phyloP scores from a whole-genome alignment of 2,329 filamentous ascomycete genomes.

The Ophiostoma montium region DNA sequence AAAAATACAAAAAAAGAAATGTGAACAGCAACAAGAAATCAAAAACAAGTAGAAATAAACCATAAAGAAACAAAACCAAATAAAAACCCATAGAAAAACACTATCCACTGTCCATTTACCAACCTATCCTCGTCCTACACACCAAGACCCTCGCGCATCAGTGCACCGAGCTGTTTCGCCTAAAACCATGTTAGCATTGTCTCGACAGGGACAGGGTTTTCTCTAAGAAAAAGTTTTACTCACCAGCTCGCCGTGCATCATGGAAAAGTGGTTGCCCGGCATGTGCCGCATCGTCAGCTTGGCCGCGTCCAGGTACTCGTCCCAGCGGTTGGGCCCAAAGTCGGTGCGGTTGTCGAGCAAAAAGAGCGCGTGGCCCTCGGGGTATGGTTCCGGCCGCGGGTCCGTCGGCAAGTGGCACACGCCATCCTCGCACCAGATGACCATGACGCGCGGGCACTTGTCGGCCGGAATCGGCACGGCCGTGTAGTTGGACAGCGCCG shows the following conservation, averaged over 20 bases:
- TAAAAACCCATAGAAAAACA: background rate
- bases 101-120: background rate
- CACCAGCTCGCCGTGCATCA: conserved; percentile 49
- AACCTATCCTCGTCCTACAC: background rate
- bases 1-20: background rate
- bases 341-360: conserved; percentile 59
- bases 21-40: background rate
- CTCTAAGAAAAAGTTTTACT: no score
- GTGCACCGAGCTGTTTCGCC: conserved; percentile 23
- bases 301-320: conserved; percentile 44
- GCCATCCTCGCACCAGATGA: conserved; percentile 61
- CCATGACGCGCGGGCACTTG: conserved; percentile 45
- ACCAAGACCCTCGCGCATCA: conserved; percentile 23
- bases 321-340: conserved; percentile 57
- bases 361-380: conserved; percentile 49
- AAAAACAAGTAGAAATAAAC: background rate
- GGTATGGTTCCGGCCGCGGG: conserved; percentile 47
- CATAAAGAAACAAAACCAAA: background rate
- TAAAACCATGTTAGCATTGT: conserved; percentile 16
- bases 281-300: conserved; percentile 53
- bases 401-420: conserved; percentile 54
- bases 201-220: background rate
- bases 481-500: conserved; percentile 54
- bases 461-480: conserved; percentile 46
- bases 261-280: conserved; percentile 61